Conservation (phyloP, 2,329 filamentous ascomycete genomes). For the Podosphaera xanthii region DNA sequence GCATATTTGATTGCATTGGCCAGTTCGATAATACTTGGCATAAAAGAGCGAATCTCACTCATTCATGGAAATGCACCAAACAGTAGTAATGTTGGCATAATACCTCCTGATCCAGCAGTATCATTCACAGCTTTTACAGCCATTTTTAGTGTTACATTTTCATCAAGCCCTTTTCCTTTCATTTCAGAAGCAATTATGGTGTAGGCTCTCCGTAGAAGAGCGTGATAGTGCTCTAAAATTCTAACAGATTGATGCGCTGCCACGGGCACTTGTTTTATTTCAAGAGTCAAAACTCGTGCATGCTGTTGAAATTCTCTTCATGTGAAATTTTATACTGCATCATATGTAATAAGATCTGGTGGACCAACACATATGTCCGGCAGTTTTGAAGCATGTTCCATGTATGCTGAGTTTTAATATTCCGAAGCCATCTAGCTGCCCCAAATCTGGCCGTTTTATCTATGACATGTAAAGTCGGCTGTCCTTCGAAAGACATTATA, state of each 20-base stretch:
- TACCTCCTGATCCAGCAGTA: too few relatives aligned
- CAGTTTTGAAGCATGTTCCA: background rate
- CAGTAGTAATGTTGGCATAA: background rate
- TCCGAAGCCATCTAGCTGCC: background rate
- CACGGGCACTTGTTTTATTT: background rate
- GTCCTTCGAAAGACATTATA: background rate
- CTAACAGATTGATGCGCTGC: background rate
- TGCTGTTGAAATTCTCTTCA: slow-evolving; percentile 1
- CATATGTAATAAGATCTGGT: too few relatives aligned
- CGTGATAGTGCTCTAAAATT: too few relatives aligned
- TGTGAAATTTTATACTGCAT: slow-evolving; percentile 1
- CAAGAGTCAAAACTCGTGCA: background rate
- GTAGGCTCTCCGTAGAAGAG: background rate
- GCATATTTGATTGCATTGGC: background rate
- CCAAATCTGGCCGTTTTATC: background rate
- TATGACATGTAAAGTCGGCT: background rate
- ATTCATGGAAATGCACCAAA: background rate
- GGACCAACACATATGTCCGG: background rate
- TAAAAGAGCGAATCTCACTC: background rate
- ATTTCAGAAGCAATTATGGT: too few relatives aligned
- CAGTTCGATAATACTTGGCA: background rate
- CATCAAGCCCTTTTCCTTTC: too few relatives aligned
- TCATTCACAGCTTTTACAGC: too few relatives aligned
- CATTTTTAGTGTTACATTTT: too few relatives aligned
- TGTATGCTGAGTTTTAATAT: background rate